These are phyloP conservation scores for Penicillium paradoxum DNA, from an alignment of 495 filamentous ascomycete genomes.

Conservation along the genomic window DNA sequence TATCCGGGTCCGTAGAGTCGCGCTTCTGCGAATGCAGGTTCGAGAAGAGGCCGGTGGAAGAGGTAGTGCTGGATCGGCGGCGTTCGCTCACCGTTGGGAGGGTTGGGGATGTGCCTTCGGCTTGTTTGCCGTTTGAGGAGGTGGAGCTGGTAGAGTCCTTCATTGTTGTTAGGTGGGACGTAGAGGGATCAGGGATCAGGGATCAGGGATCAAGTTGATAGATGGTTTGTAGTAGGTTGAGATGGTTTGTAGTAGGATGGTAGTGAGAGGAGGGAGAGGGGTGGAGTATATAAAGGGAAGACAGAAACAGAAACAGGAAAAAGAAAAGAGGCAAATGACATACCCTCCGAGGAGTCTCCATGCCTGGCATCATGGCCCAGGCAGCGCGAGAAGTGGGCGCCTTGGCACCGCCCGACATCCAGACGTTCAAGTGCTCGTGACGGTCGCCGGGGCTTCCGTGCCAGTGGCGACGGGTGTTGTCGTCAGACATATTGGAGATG, in stretches of 20 bases:
- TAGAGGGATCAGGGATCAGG: not conserved
- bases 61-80: slow-evolving; percentile 30
- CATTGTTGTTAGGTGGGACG: not conserved
- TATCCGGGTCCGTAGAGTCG: slow-evolving; percentile 34
- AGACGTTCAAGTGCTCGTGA: slow-evolving; percentile 42
- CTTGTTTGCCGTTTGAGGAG: slow-evolving; percentile 12
- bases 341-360: slow-evolving; percentile 18
- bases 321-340: slow-evolving; percentile 3
- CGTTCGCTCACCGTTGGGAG: slow-evolving; percentile 24
- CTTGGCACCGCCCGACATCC: slow-evolving; percentile 36
- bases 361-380: slow-evolving; percentile 23
- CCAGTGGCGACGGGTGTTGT: slow-evolving; percentile 34
- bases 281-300: not conserved
- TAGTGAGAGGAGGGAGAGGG: no score
- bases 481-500: slow-evolving; percentile 25
- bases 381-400: slow-evolving; percentile 20
- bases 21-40: slow-evolving; percentile 50
- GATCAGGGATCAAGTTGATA: not conserved
- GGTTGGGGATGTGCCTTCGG: not conserved
- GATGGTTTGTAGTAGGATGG: not conserved
- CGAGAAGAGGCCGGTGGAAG: slow-evolving; percentile 35
- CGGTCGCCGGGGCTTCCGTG: slow-evolving; percentile 37
- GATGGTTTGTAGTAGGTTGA: not conserved
- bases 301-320: not conserved
- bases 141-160: slow-evolving; percentile 26